Evolutionary conservation across 148 eudicot genomes (phyloP).

Genomic region (Euryodendron excelsum): DNA sequence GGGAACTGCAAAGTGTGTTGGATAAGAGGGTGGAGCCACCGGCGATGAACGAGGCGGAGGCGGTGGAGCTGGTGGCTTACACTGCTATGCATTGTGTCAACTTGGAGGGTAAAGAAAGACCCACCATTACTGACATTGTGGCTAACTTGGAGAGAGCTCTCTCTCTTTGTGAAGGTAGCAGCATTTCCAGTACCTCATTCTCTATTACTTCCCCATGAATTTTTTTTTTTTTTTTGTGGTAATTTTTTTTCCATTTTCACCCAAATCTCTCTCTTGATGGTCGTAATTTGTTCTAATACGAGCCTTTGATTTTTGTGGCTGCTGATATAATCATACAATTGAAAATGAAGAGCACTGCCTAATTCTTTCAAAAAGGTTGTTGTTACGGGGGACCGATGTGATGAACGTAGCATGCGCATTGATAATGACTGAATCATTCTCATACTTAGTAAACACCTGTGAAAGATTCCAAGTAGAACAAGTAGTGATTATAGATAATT

Average conservation of each 20-base stretch:
- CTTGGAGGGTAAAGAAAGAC: constrained; percentile 59
- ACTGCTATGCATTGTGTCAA: constrained; percentile 59
- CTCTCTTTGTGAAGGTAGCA: constrained; percentile 41
- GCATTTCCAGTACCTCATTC: constrained; percentile 30
- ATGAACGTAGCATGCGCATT: no score
- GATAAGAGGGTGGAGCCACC: constrained; percentile 51
- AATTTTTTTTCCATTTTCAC: no score
- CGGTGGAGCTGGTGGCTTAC: constrained; percentile 54
- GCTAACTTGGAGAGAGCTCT: constrained; percentile 58
- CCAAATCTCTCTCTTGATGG: no score
- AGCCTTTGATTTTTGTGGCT: no score
- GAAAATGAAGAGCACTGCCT: neutral
- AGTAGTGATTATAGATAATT: no score
- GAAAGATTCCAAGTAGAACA: no score
- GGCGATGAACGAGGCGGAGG: constrained; percentile 48
- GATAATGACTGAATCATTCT: no score
- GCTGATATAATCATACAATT: no score
- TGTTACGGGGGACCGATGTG: no score
- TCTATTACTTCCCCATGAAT: constrained; percentile 24
- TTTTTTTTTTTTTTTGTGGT: no score
- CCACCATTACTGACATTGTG: constrained; percentile 54
- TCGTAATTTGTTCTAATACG: constrained; percentile 2
- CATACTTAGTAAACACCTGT: no score
- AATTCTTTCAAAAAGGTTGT: neutral
- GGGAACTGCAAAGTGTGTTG: constrained; percentile 52